Percentiles rank a stretch among this genome's conserved stretches.
These are phyloP conservation scores for Solanum bukasovii DNA, from an alignment of 257 asterid genomes.

Conservation along the genomic window DNA sequence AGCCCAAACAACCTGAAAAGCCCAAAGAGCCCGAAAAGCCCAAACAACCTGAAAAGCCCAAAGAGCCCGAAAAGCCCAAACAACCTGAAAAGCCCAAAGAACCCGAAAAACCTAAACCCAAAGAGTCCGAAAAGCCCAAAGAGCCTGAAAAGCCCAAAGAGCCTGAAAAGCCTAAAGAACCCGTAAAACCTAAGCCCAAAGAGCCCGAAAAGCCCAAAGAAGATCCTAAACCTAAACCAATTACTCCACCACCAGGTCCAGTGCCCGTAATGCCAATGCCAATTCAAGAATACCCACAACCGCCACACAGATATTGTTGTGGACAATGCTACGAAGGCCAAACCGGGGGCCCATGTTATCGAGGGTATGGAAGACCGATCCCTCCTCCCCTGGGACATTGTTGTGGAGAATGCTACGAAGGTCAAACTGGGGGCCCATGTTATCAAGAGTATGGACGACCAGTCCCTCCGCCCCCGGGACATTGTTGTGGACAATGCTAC, in stretches of 20 bases:
- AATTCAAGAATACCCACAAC: slow-evolving; percentile 23
- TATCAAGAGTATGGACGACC: not conserved
- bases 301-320: slow-evolving; percentile 21
- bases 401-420: slow-evolving; percentile 27
- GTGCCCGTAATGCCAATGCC: slow-evolving; percentile 3
- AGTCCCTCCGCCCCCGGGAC: slow-evolving; percentile 29
- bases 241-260: not conserved
- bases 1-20: slow-evolving; percentile 10
- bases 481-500: slow-evolving; percentile 25
- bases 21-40: slow-evolving; percentile 6
- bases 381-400: slow-evolving; percentile 28
- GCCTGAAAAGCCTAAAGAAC: slow-evolving; percentile 10
- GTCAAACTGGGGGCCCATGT: not conserved
- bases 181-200: slow-evolving; percentile 8
- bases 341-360: not conserved
- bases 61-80: not conserved
- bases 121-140: not conserved
- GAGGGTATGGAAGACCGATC: slow-evolving; percentile 4
- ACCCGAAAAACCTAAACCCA: not conserved
- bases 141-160: not conserved
- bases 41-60: slow-evolving; percentile 8
- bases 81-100: slow-evolving; percentile 1
- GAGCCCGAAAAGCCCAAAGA: slow-evolving; percentile 7
- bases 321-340: slow-evolving; percentile 24
- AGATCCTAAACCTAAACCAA: not conserved